Evolutionary conservation across 306 rosid species (phyloP).

Genomic region (Fragaria ananassa): DNA sequence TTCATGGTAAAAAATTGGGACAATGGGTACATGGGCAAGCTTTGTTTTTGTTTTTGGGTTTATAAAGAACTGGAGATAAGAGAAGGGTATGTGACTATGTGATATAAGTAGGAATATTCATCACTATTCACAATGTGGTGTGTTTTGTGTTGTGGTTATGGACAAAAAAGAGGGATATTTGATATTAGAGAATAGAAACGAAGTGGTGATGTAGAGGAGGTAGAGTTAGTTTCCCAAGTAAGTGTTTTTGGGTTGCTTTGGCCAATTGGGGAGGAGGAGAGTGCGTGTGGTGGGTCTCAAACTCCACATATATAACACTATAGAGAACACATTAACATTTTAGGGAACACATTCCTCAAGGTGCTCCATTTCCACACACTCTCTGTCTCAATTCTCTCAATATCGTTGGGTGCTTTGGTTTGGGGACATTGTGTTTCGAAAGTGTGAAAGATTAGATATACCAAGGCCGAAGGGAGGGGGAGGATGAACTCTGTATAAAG

Average conservation of each 20-base stretch:
- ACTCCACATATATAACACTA: conserved; percentile 13
- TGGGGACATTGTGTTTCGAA: conserved; percentile 24
- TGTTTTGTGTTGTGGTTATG: conserved; percentile 23
- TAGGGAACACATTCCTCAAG: conserved; percentile 40
- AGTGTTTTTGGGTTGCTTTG: not conserved
- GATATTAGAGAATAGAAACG: conserved; percentile 30
- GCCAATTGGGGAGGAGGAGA: conserved; percentile 25
- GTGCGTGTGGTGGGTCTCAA: conserved; percentile 59
- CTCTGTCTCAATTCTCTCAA: conserved; percentile 36
- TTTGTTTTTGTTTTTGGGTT: conserved; percentile 42
- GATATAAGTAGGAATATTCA: conserved; percentile 1
- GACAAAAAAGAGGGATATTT: conserved; percentile 53
- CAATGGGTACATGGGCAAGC: conserved; percentile 54
- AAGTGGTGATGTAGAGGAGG: conserved; percentile 32
- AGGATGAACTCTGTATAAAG: not conserved
- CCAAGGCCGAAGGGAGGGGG: not conserved
- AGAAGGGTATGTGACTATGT: not conserved
- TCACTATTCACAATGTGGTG: not conserved
- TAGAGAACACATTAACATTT: not conserved
- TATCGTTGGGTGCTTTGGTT: conserved; percentile 25
- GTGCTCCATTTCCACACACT: conserved; percentile 25
- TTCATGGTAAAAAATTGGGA: conserved; percentile 27
- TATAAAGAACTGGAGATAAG: conserved; percentile 14
- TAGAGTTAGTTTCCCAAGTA: conserved; percentile 41
- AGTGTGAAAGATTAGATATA: conserved; percentile 1